Percentiles rank a stretch among this genome's conserved stretches.
phyloP scores from a whole-genome alignment of 2,329 filamentous ascomycete genomes.

The Claviceps maximensis region DNA sequence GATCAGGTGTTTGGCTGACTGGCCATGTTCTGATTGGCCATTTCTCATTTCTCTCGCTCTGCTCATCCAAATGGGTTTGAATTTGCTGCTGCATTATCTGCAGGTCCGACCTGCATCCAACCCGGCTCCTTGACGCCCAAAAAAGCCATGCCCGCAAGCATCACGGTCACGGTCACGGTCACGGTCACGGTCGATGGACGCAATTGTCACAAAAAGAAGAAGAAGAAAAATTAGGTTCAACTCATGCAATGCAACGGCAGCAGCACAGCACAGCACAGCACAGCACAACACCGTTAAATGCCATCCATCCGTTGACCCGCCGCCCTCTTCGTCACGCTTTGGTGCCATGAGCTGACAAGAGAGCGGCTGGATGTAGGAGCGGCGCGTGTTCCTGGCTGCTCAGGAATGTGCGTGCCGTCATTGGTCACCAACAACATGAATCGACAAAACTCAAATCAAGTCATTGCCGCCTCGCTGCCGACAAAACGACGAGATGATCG shows the following conservation, averaged over 20 bases:
- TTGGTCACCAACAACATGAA: background rate
- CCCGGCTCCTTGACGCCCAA: background rate
- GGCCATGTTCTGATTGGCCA: background rate
- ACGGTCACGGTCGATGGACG: too few species aligned
- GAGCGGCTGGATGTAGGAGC: too few species aligned
- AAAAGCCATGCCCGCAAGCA: background rate
- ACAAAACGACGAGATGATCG: background rate
- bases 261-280: too few species aligned
- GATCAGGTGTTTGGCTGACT: background rate
- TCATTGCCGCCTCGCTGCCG: background rate
- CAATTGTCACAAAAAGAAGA: too few species aligned
- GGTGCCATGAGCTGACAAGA: too few species aligned
- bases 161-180: too few species aligned
- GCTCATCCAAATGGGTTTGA: background rate
- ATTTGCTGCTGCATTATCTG: background rate
- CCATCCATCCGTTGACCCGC: too few species aligned
- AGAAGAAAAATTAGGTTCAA: too few species aligned
- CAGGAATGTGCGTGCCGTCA: background rate
- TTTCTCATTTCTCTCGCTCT: background rate
- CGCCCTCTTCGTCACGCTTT: too few species aligned
- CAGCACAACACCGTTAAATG: background rate
- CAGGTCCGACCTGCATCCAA: background rate
- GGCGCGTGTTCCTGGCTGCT: background rate
- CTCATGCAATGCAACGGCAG: background rate
- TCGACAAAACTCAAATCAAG: background rate